Evolutionary conservation across 163 green algal species (phyloP).

Genomic region (Dunaliella salina): DNA sequence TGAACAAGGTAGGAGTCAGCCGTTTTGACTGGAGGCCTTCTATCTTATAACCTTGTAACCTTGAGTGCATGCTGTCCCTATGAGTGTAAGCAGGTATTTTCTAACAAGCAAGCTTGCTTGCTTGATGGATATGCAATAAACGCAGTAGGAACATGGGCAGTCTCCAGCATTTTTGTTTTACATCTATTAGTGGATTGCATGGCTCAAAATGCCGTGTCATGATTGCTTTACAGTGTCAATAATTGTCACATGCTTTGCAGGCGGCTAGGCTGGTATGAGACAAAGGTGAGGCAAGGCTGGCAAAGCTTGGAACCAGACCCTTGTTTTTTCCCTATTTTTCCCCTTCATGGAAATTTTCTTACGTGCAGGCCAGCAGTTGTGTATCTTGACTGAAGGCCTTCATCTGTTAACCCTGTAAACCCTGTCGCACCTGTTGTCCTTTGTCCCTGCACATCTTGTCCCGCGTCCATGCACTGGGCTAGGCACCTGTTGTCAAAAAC

Average conservation of each 20-base stretch:
- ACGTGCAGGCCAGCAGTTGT: neutral
- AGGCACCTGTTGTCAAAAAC: neutral
- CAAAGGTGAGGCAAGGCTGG: neutral
- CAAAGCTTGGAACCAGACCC: too few species aligned
- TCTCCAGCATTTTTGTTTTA: neutral
- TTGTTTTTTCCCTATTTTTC: too few species aligned
- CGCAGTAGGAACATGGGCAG: neutral
- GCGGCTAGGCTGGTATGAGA: neutral
- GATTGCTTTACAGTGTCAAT: neutral
- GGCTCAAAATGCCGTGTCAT: neutral
- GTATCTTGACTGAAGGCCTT: neutral
- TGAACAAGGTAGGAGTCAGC: too few species aligned
- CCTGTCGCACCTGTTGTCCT: neutral
- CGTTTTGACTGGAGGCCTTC: too few species aligned
- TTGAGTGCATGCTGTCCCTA: too few species aligned
- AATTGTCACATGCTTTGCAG: neutral
- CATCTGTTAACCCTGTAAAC: neutral
- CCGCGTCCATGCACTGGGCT: neutral
- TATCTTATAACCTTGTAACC: too few species aligned
- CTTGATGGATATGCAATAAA: too few species aligned
- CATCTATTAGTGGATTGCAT: neutral
- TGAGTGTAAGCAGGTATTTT: neutral
- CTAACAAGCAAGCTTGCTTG: neutral
- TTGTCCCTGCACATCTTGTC: neutral
- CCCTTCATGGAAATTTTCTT: too few species aligned